Evolutionary conservation across 768 basidiomycete species (phyloP), one percentile per base, ranked within the genome.

Genomic region (Amanita phalloides): DNA sequence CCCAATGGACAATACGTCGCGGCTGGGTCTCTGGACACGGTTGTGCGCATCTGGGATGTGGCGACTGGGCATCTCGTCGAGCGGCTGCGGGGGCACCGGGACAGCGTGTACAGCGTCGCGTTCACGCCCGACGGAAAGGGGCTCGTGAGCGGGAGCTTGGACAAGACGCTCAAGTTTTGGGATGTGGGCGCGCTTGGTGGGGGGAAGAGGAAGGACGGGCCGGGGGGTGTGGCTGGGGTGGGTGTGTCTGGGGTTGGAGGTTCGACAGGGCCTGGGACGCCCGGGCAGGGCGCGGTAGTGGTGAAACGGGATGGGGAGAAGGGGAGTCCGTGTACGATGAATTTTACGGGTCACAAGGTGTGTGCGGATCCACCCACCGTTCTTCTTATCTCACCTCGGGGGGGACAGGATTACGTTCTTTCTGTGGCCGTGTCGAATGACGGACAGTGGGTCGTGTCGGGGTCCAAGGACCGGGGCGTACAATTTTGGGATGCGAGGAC

Each of bases 121-220:
- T 99, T 97, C 67, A 91, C 90, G 1, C 92, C 91, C 0, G 94
- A 96, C 61, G 92, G 92, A 21, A 83, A 82, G 62, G 86, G 84
- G 6, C 73, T 99, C 56, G 90, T 97, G 4, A 92, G 88, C 55
- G 95, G 94, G 36, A 91, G 88, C 67, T 68, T 94, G 61, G 90
- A 94, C 62, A 86, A 88, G 73, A 90, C 86, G 45, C 62, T 94
- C 55, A 90, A 91, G 65, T 81, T 84, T 54, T 93, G 91, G 89
- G 89, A 92, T 62, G 76, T 91, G 8, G 82, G 82, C 60, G 82
- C 78, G 48, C 73, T 96, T 28, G 49, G 53, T 39, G 45, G 55
- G 13, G 37, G 44, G 46, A 51, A 55, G 35, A 54, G 57, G 43
- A 47, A 45, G 37, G 37, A 57, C 35, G 35, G 42, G 53, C 23